Conservation (phyloP, 306 rosid genomes). For the Fagus sylvatica region DNA sequence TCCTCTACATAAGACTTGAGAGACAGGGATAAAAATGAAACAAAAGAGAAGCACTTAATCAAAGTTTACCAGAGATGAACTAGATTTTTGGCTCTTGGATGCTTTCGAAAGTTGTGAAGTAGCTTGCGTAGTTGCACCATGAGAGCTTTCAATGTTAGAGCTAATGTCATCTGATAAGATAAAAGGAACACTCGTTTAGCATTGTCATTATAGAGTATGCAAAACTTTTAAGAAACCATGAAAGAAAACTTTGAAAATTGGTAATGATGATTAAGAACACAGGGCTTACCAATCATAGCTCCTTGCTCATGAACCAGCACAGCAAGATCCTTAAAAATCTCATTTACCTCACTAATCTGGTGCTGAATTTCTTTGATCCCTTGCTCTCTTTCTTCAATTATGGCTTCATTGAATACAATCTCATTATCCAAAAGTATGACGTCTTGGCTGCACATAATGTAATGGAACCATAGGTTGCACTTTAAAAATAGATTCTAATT, state of each 20-base stretch:
- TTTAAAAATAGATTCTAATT: background rate
- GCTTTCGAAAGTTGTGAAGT: slow-evolving; percentile 77
- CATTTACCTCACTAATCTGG: slow-evolving; percentile 95
- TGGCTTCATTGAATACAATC: slow-evolving; percentile 86
- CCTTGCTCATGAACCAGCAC: slow-evolving; percentile 96
- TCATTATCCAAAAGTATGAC: slow-evolving; percentile 76
- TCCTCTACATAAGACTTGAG: background rate
- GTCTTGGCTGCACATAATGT: slow-evolving; percentile 64
- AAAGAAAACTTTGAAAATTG: background rate
- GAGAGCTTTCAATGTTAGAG: slow-evolving; percentile 74
- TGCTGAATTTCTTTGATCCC: slow-evolving; percentile 95
- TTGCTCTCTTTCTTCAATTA: slow-evolving; percentile 95
- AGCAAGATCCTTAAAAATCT: slow-evolving; percentile 93
- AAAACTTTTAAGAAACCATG: background rate
- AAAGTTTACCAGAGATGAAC: slow-evolving; percentile 80
- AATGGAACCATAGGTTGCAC: slow-evolving; percentile 7
- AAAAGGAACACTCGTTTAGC: background rate
- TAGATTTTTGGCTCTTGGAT: slow-evolving; percentile 79
- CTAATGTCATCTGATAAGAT: slow-evolving; percentile 70
- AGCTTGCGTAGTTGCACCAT: slow-evolving; percentile 72
- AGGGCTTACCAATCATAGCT: slow-evolving; percentile 68
- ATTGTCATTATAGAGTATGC: background rate
- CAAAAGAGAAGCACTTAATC: background rate
- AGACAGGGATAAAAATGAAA: background rate
- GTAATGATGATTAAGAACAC: background rate